These are phyloP conservation scores for Lepiota brunneoincarnata DNA, from an alignment of 768 basidiomycete genomes.

Conservation along the genomic window DNA sequence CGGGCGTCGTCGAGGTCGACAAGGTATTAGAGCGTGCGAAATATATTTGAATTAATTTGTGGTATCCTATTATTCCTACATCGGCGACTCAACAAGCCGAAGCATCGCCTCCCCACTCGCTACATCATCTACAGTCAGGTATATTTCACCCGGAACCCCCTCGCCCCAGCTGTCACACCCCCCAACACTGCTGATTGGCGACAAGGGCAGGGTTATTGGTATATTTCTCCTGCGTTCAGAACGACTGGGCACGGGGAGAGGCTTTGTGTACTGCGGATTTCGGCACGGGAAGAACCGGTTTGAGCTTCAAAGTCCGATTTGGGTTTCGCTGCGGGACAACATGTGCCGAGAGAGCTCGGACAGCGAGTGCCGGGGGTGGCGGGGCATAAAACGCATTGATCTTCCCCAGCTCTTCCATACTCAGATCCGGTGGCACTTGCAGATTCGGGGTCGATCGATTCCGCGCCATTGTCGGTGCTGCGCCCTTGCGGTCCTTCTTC, in stretches of 20 bases:
- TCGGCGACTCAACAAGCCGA: slow-evolving; percentile 4
- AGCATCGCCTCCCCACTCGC: slow-evolving; percentile 4
- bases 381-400: slow-evolving; percentile 10
- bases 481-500: not conserved
- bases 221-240: not conserved
- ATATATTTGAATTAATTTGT: no score
- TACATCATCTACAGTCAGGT: slow-evolving; percentile 10
- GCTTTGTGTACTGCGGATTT: not conserved
- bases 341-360: not conserved
- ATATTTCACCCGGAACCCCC: slow-evolving; percentile 2
- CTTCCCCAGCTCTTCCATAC: slow-evolving; percentile 7
- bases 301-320: not conserved
- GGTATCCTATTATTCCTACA: not conserved
- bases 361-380: not conserved
- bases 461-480: not conserved
- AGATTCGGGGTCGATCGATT: slow-evolving; percentile 9
- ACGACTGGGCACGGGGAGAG: not conserved
- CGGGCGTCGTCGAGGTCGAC: no score
- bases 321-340: not conserved
- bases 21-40: no score
- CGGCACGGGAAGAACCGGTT: not conserved
- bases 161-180: not conserved
- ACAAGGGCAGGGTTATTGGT: slow-evolving; percentile 5
- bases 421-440: not conserved
- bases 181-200: slow-evolving; percentile 1